A percentile compares a stretch with the other conserved stretches of the same genome.
These are phyloP conservation scores for Aureobasidium sp. DNA, from an alignment of 2,329 filamentous ascomycete species.

Conservation along the genomic window DNA sequence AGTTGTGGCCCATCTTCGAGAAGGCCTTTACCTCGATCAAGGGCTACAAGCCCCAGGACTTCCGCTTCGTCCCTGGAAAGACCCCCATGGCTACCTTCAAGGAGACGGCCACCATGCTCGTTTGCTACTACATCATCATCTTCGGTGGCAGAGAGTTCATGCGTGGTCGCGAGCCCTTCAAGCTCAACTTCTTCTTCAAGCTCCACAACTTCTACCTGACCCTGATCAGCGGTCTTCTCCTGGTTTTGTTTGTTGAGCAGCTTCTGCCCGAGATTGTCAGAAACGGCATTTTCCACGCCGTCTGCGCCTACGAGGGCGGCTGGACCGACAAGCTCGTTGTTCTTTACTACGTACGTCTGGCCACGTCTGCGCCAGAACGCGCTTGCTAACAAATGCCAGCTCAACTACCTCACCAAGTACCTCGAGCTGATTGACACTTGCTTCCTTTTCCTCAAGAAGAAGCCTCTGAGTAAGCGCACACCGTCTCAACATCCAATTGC, in stretches of 20 bases:
- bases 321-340: slow-evolving; percentile 92
- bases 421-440: slow-evolving; percentile 90
- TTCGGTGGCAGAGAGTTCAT: slow-evolving; percentile 89
- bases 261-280: slow-evolving; percentile 73
- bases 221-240: slow-evolving; percentile 66
- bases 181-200: slow-evolving; percentile 84
- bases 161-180: slow-evolving; percentile 75
- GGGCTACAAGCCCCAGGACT: slow-evolving; percentile 79
- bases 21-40: slow-evolving; percentile 67
- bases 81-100: slow-evolving; percentile 87
- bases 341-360: slow-evolving; percentile 83
- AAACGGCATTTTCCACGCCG: slow-evolving; percentile 77
- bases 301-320: slow-evolving; percentile 72
- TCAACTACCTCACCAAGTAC: slow-evolving; percentile 98
- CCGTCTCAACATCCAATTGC: background rate
- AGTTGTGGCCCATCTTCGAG: slow-evolving; percentile 91
- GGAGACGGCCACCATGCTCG: slow-evolving; percentile 69
- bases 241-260: slow-evolving; percentile 85
- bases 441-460: slow-evolving; percentile 99
- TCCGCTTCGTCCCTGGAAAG: slow-evolving; percentile 69
- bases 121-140: slow-evolving; percentile 86
- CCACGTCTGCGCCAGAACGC: slow-evolving; percentile 3
- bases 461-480: slow-evolving; percentile 66
- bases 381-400: slow-evolving; percentile 41
- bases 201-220: slow-evolving; percentile 96